Base-by-base conservation (phyloP, 2,329 filamentous ascomycete genomes). In the Sclerotinia subarctica region DNA sequence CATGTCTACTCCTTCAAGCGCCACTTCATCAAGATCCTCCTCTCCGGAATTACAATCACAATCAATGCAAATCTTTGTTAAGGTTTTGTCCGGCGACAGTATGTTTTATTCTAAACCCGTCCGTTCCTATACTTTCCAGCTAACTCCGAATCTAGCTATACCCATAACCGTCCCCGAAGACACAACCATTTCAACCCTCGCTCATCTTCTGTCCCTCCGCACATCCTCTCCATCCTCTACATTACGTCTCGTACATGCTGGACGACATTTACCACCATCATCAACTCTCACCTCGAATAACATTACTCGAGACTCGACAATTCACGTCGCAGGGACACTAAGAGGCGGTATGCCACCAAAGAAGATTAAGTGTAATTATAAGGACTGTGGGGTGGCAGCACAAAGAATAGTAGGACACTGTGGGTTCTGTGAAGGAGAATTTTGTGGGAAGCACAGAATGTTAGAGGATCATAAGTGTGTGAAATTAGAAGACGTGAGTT, bases 391-490 rank as follows among this genome's bases (percentile, higher is more conserved):
- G 78, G 89, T 93, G 75, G 86, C 87, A 42, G 94, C 93, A 21
- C 94, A 97, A 80, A 90, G 92, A 73, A 97, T 99, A 76, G 92
- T 97, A 69, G 95, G 95, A 66, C 94, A 98, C 82, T 99, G 95
- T 81, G 90, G 89, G 70, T 98, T 98, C 84, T 99, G 95, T 83
- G 85, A 90, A 67, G 93, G 94, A 57, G 92, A 96, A 79, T 98
- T 92, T 84, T 99, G 95, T 81, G 92, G 92, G 75, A 96, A 93
- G 83, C 95, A 99, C 81, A 87, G 95, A 68, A 86, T 98, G 81
- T 81, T 98, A 72, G 95, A 99, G 81, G 92, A 94, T 75, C 95
- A 99, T 82, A 92, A 92, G 82, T 99, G 95, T 82, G 88, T 87
- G 72, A 93, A 93, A 52, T 84, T 99, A 68, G 95, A 98, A 83